Percentiles rank a stretch among this genome's conserved stretches.
Evolutionary conservation across 805 yeast genomes (phyloP).

Genomic region (Tetrapisispora nanseiensis): DNA sequence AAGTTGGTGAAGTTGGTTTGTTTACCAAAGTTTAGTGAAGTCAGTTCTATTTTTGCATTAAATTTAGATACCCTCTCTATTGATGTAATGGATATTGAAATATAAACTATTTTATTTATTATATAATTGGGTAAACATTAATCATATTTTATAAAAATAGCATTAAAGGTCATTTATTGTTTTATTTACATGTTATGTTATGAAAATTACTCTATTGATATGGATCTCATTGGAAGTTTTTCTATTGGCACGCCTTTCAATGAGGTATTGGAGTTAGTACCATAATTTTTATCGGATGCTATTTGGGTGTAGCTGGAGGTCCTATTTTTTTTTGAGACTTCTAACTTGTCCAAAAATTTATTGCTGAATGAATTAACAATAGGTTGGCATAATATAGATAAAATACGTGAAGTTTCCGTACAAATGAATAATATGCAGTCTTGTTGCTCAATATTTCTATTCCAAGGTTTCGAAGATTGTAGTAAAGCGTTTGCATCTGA

Average conservation of each 20-base stretch:
- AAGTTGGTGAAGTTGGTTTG: slow-evolving; percentile 45
- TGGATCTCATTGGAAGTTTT: background rate
- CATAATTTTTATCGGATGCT: slow-evolving; percentile 56
- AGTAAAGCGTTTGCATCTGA: slow-evolving; percentile 56
- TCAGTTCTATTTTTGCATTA: slow-evolving; percentile 56
- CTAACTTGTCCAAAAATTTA: slow-evolving; percentile 51
- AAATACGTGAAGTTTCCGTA: slow-evolving; percentile 60
- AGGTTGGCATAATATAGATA: slow-evolving; percentile 59
- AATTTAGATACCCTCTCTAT: slow-evolving; percentile 49
- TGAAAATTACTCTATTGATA: background rate
- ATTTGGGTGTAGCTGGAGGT: slow-evolving; percentile 35
- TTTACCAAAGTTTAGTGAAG: slow-evolving; percentile 59
- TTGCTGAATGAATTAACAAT: slow-evolving; percentile 59
- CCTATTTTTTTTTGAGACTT: slow-evolving; percentile 39
- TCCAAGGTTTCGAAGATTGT: slow-evolving; percentile 75
- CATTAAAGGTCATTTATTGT: background rate
- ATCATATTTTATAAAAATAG: background rate
- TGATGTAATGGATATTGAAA: slow-evolving; percentile 34
- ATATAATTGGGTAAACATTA: background rate
- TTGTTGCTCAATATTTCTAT: slow-evolving; percentile 30
- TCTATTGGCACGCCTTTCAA: slow-evolving; percentile 41
- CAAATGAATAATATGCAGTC: slow-evolving; percentile 54
- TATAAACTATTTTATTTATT: slow-evolving; percentile 5
- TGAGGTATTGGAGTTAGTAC: slow-evolving; percentile 41
- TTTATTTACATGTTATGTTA: background rate